Conservation (phyloP, 2,329 filamentous ascomycete species). For the Fusarium citri region DNA sequence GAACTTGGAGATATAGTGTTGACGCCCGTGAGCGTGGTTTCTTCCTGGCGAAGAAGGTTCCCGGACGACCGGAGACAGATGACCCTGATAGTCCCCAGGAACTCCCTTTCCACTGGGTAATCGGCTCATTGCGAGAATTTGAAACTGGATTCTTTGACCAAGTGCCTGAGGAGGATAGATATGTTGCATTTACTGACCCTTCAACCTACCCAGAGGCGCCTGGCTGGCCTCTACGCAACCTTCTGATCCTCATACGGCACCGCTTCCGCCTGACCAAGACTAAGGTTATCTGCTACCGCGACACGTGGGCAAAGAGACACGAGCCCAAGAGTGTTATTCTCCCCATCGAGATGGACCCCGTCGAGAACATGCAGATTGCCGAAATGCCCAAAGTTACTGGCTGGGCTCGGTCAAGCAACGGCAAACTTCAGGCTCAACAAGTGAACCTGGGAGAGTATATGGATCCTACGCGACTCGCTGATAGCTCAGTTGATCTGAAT, state of each 20-base stretch:
- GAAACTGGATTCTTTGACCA: conserved; percentile 89
- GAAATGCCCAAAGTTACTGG: conserved; percentile 91
- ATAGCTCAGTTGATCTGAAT: conserved; percentile 95
- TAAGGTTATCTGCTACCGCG: conserved; percentile 91
- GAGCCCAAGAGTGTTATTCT: conserved; percentile 86
- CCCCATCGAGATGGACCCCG: conserved; percentile 67
- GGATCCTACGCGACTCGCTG: conserved; percentile 87
- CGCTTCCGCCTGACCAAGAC: conserved; percentile 81
- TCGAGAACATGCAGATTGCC: conserved; percentile 56
- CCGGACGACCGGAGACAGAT: conserved; percentile 58
- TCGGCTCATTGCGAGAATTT: conserved; percentile 80
- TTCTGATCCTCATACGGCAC: conserved; percentile 85
- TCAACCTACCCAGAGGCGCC: conserved; percentile 90
- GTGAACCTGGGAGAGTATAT: conserved; percentile 92
- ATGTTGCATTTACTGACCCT: conserved; percentile 89
- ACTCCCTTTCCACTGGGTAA: conserved; percentile 78
- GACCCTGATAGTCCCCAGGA: conserved; percentile 59
- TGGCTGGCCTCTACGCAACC: conserved; percentile 92
- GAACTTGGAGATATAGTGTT: conserved; percentile 86
- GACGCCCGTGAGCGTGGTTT: conserved; percentile 92
- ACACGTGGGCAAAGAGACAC: conserved; percentile 80
- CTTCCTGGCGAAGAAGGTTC: conserved; percentile 88
- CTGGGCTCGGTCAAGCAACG: conserved; percentile 87
- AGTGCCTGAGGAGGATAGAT: conserved; percentile 78
- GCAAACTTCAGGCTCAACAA: conserved; percentile 81